Evolutionary conservation across 2,329 filamentous ascomycete genomes (phyloP), one percentile per base, ranked within the genome.

Genomic region (Blumeria hordei): DNA sequence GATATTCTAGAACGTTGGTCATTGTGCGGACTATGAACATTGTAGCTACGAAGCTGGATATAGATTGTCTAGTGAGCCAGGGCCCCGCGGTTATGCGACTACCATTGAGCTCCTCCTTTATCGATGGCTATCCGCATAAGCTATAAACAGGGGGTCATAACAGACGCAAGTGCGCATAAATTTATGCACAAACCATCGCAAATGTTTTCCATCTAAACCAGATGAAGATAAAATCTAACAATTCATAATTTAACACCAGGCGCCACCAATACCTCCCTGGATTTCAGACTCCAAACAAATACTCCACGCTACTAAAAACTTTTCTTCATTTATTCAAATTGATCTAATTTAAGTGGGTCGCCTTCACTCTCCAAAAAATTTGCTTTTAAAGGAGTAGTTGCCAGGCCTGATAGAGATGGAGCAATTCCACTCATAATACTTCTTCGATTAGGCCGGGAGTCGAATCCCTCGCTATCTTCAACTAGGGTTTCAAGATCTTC

Each of bases 1-100:
- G 74, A 63, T 77, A 88, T 54, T 78, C 73, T 49, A 86, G 72
- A 56, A 90, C 77, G 63, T 83, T 77, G 62, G 74, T 74, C 80
- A 82, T 83, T 59, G 43, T 62, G 4, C 21, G 21, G 21, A 28
- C 4, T 28, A 28, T 28, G 21, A 28, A 28, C 21, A 28, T 4
- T 28, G 21, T 28, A 28, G 21, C 21, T 28, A 4, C 4, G 21
- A 28, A 28, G 21, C 21, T 28, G 21, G 4, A 28, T 2, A 28
- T 28, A 28, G 21, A 28, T 2, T 28, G 2, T 28, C 21, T 28
- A 4, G 21, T 28, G 21, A 28, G 21, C 21, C 21, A 28, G 21
- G 21, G 21, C 21, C 21, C 21, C 21, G 2, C 21, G 21, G 21
- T 28, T 28, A 28, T 28, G 21, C 21, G 21, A 28, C 21, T 28